These are phyloP conservation scores for Colletotrichum paranaense DNA, from an alignment of 2,329 filamentous ascomycete species.

Conservation along the genomic window DNA sequence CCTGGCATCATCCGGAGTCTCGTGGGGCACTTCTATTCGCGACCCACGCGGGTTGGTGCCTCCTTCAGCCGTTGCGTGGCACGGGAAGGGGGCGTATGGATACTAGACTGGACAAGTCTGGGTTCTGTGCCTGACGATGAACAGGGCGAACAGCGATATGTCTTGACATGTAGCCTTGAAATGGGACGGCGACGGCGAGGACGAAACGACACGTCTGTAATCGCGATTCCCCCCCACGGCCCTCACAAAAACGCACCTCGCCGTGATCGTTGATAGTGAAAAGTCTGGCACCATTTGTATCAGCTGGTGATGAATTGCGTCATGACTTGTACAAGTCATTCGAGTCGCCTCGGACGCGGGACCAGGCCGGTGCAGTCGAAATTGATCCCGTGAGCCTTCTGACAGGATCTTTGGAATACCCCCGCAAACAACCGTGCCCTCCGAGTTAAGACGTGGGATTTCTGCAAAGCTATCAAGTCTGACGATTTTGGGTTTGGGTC, in stretches of 20 bases:
- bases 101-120: neutral
- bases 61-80: slow-evolving; percentile 2
- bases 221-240: slow-evolving; percentile 16
- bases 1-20: slow-evolving; percentile 17
- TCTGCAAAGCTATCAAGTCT: neutral
- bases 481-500: neutral
- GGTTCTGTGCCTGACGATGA: neutral
- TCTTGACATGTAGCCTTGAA: neutral
- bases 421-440: slow-evolving; percentile 34
- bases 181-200: neutral
- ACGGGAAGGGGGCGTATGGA: neutral
- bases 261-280: neutral
- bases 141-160: neutral
- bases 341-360: neutral
- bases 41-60: slow-evolving; percentile 30
- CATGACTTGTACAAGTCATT: neutral
- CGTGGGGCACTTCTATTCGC: slow-evolving; percentile 17
- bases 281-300: neutral
- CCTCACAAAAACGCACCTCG: slow-evolving; percentile 1
- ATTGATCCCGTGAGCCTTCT: slow-evolving; percentile 24
- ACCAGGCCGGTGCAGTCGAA: slow-evolving; percentile 3
- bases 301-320: slow-evolving; percentile 7
- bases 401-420: slow-evolving; percentile 17
- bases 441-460: slow-evolving; percentile 8
- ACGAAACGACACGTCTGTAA: slow-evolving; percentile 19